These are phyloP conservation scores for Sarocladium kiliense DNA, from an alignment of 2,329 filamentous ascomycete species.

Conservation along the genomic window DNA sequence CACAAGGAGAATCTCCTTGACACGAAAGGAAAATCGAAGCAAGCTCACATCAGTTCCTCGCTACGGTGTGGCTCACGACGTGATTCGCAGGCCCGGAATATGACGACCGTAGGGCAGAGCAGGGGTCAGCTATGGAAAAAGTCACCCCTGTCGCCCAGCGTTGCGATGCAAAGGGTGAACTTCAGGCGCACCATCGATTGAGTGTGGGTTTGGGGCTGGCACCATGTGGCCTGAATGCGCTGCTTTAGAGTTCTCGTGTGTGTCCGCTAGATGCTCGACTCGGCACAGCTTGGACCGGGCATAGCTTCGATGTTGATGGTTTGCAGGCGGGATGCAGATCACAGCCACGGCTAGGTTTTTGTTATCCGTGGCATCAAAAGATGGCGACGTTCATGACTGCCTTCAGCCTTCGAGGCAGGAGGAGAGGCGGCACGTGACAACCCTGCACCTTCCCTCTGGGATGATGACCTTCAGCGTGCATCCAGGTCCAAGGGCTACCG, in stretches of 20 bases:
- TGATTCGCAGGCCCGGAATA: background rate
- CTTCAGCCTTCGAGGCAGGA: background rate
- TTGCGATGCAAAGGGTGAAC: background rate
- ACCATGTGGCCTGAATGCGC: conserved; percentile 1
- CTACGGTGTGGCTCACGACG: background rate
- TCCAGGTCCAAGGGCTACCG: background rate
- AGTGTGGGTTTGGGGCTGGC: conserved; percentile 1
- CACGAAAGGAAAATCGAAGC: background rate
- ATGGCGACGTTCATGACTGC: too few species aligned
- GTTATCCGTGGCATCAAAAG: too few species aligned
- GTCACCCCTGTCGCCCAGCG: background rate
- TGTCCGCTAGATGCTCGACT: background rate
- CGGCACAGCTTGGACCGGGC: background rate
- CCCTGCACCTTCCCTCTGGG: background rate
- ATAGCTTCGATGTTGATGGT: background rate
- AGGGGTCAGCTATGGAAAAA: background rate
- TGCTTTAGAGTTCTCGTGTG: conserved; percentile 4
- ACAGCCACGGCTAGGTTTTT: too few species aligned
- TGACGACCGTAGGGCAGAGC: conserved; percentile 1
- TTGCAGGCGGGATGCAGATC: background rate
- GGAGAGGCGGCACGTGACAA: background rate
- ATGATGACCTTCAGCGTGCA: too few species aligned
- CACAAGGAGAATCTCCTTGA: too few species aligned
- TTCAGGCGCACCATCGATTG: background rate
- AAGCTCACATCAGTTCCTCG: background rate